Percentiles rank a stretch among this genome's conserved stretches.
phyloP scores from a whole-genome alignment of 2,329 filamentous ascomycete species.

The Fusarium tricinctum region DNA sequence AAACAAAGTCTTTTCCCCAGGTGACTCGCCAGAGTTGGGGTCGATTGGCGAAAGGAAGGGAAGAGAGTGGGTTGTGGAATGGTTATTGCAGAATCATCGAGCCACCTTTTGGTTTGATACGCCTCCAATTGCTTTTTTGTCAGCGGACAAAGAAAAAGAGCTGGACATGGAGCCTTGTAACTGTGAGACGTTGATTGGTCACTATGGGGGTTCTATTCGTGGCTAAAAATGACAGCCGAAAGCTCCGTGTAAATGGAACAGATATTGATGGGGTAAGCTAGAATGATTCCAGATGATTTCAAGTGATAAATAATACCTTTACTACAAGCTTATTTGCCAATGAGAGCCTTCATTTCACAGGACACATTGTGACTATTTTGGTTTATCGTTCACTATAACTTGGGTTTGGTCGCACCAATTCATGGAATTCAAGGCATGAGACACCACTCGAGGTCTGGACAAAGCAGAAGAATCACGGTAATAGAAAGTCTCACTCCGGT shows the following conservation, averaged over 20 bases:
- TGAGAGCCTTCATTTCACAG: not conserved
- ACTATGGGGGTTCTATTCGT: not conserved
- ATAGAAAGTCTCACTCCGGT: conserved; percentile 3
- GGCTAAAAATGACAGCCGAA: conserved; percentile 12
- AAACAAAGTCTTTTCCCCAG: conserved; percentile 17
- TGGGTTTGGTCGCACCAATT: not conserved
- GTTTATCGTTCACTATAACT: not conserved
- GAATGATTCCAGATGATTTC: conserved; percentile 25
- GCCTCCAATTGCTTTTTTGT: conserved; percentile 36
- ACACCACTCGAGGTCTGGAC: not conserved
- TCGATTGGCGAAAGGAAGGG: conserved; percentile 33
- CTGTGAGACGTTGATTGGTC: conserved; percentile 29
- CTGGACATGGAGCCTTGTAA: conserved; percentile 29
- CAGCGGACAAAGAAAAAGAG: conserved; percentile 39
- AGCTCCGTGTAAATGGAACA: conserved; percentile 25
- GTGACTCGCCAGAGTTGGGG: conserved; percentile 20
- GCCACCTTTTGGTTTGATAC: conserved; percentile 38
- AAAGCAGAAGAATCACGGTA: not conserved
- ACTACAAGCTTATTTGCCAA: not conserved
- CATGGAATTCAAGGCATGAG: not conserved
- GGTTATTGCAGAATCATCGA: conserved; percentile 51
- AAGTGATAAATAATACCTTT: not conserved
- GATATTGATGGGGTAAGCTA: conserved; percentile 27
- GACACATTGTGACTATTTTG: not conserved
- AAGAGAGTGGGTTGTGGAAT: conserved; percentile 49